Base-by-base conservation (phyloP, 2,329 filamentous ascomycete genomes). In the Venturia oleaginea region DNA sequence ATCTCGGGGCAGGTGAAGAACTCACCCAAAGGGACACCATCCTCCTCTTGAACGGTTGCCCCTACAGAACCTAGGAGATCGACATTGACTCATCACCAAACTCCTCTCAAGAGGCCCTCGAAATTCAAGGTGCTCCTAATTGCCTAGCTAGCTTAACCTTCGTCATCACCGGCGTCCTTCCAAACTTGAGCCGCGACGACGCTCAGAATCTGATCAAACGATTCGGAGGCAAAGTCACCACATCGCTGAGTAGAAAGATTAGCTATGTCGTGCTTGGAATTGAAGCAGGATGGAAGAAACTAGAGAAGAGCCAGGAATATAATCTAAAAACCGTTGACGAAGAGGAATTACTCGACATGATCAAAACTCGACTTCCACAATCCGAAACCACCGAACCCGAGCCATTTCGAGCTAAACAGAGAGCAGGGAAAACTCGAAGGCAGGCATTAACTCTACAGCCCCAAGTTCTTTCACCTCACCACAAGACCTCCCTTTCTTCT, bases 241-340 rank as follows among this genome's bases (percentile, higher is more conserved):
- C 80, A 11, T 87, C 85, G 6, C 94, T 94, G 22, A 97, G 93
- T 72, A 89, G 87, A 72, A 97, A 96, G 76, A 99, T 94, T 0
- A 94, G 84, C 71, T 99, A 91, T 72, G 92, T 99, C 57, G 90
- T 99, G 19, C 83, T 99, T 3, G 94, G 94, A 54, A 84, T 83
- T 32, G 94, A 97, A 74, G 94, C 94, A 30, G 94, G 94, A 0
- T 93, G 94, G 0, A 95, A 89, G 76, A 99, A 99, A 74, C 81
- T 99, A 48, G 81, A 87, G 68, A 97, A 92, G 69, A 97, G 99
- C 69, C 81, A 84, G 65, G 83, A 91, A 27, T 79, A 89, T 69
- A 85, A 85, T 0, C 85, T 97, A 73, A 97, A 92, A 75, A 95
- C 92, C 0, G 97, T 99, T 71, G 88, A 97, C 70, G 95, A 99